Percentiles rank a stretch among this genome's conserved stretches.
Conservation (phyloP, 2,329 filamentous ascomycete species). For the Verticillium nubilum region DNA sequence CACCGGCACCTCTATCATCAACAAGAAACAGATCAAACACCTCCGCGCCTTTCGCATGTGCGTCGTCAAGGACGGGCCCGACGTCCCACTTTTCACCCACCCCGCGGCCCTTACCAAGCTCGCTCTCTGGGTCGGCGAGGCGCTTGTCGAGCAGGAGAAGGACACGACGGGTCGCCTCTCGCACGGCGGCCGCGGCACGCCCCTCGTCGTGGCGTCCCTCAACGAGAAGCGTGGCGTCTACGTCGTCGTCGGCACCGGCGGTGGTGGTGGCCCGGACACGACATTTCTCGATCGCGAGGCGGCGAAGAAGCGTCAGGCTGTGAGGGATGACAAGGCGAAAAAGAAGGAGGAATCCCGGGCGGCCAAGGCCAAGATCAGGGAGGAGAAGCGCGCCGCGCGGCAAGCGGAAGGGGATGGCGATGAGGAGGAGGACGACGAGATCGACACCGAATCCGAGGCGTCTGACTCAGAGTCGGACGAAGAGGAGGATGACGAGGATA, state of each 20-base stretch:
- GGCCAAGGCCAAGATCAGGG: conserved; percentile 53
- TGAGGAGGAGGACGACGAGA: conserved; percentile 44
- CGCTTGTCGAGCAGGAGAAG: conserved; percentile 81
- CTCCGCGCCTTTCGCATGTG: conserved; percentile 90
- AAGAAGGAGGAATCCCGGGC: conserved; percentile 52
- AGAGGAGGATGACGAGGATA: conserved; percentile 51
- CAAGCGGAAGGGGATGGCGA: conserved; percentile 38
- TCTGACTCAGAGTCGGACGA: conserved; percentile 38
- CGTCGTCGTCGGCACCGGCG: conserved; percentile 86
- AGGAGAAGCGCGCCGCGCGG: conserved; percentile 56
- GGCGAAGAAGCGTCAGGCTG: conserved; percentile 56
- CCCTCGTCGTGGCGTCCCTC: conserved; percentile 83
- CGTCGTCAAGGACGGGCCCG: conserved; percentile 90
- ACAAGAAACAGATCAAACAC: conserved; percentile 91
- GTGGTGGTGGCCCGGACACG: conserved; percentile 71
- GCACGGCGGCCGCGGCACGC: conserved; percentile 67
- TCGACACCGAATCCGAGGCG: conserved; percentile 33
- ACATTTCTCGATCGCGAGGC: conserved; percentile 63
- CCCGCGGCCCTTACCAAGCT: conserved; percentile 90
- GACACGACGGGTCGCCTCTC: conserved; percentile 65
- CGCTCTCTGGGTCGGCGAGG: conserved; percentile 90
- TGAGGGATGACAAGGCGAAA: conserved; percentile 57
- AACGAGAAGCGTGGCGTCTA: conserved; percentile 86
- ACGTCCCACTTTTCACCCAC: conserved; percentile 86
- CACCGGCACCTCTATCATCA: conserved; percentile 84